Conservation (phyloP, 2,329 filamentous ascomycete species). For the Blastomyces parvus region DNA sequence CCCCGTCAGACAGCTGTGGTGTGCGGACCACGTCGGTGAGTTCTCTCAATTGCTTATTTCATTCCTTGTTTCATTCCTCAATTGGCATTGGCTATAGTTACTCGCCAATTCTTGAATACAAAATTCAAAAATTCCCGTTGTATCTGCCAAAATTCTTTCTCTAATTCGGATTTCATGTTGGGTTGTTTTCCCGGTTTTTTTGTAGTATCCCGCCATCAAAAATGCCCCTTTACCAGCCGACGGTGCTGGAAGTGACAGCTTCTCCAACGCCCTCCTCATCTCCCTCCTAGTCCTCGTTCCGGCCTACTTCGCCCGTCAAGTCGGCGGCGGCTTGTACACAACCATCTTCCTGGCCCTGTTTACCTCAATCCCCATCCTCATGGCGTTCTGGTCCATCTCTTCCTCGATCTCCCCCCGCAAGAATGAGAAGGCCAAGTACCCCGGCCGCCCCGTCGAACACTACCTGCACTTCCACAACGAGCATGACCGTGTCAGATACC, state of each 20-base stretch:
- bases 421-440: constrained; percentile 83
- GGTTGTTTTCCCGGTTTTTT: no score
- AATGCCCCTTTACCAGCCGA: constrained; percentile 92
- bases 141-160: background rate
- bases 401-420: constrained; percentile 77
- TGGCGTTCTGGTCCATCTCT: constrained; percentile 68
- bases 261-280: constrained; percentile 73
- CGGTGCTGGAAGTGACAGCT: constrained; percentile 69
- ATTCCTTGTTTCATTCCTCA: constrained; percentile 1
- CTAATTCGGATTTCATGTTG: constrained; percentile 13
- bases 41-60: constrained; percentile 13
- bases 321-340: constrained; percentile 79
- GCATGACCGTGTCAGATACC: constrained; percentile 39
- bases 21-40: constrained; percentile 53
- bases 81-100: constrained; percentile 4
- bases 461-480: constrained; percentile 52
- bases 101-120: constrained; percentile 1
- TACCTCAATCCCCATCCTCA: constrained; percentile 67
- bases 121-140: background rate
- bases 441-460: constrained; percentile 79
- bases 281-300: constrained; percentile 61
- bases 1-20: constrained; percentile 48
- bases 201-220: constrained; percentile 75
- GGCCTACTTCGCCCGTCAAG: constrained; percentile 69
- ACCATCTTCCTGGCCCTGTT: constrained; percentile 77